Evolutionary conservation across 2,329 filamentous ascomycete genomes (phyloP), one percentile per base, ranked within the genome.

Genomic region (Clarireedia hainanense): DNA sequence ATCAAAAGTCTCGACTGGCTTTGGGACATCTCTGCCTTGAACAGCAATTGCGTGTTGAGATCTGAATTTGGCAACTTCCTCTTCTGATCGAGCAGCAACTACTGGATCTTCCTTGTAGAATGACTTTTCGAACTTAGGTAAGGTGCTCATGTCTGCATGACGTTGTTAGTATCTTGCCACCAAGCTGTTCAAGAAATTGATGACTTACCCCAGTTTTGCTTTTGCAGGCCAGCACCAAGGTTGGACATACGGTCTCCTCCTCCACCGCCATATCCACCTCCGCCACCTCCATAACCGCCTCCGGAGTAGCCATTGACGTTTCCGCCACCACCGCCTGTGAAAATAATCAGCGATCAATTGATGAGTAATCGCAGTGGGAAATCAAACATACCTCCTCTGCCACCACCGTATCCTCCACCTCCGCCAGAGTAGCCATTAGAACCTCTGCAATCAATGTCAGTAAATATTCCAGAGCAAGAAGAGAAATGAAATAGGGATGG

Each of bases 71-170:
- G 91, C 87, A 57, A 99, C 88, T 61, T 97, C 92, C 56, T 82
- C 81, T 43, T 81, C 72, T 12, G 89, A 84, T 68, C 94, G 89
- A 67, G 74, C 78, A 60, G 84, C 74, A 59, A 99, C 92, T 58
- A 83, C 83, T 34, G 86, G 80, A 70, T 94, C 85, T 75, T 97
- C 94, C 78, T 97, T 96, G 83, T 99, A 99, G 77, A 99, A 99
- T 7, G 89, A 91, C 76, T 99, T 99, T 72, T 99, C 94, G 76
- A 99, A 99, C 75, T 97, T 97, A 66, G 94, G 92, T 47, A 99
- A 70, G 6, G 85, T 72, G 68, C 72, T 78, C 53, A 94, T 67
- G 71, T 99, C 94, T 94, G 63, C 45, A 10, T 5, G 3, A 20
- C 10, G 27, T 42, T n/a, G 45, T 50, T 30, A 48, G 24, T 26